Evolutionary conservation across 306 rosid genomes (phyloP), one percentile per base, ranked within the genome.

Genomic region (Quercus variabilis): DNA sequence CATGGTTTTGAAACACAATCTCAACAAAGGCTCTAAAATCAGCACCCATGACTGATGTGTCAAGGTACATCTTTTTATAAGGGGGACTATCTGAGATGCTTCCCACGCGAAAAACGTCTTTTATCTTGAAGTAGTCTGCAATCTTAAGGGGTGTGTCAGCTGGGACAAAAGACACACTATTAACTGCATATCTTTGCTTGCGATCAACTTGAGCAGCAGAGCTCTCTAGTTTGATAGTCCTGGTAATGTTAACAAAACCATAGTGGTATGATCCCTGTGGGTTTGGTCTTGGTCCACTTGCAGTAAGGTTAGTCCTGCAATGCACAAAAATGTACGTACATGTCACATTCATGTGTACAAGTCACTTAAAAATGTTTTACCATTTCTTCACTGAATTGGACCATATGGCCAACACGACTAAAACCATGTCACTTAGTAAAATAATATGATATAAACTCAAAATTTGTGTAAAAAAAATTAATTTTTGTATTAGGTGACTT

Each of bases 241-340:
- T 92, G 64, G 91, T 87, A 1, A 91, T 73, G 84, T 90, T 91
- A 52, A 92, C 83, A 1, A 81, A 74, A 73, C 99, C 99, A 70
- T 95, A 95, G 79, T 95, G 99, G 81, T 95, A 95, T 0, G 99
- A 95, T 5, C 99, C 99, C 59, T 95, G 98, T 17, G 99, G 99
- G 64, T 95, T 95, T 20, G 99, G 99, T 74, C 98, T 91, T 28
- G 98, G 99, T 72, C 99, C 99, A 85, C 98, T 95, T 0, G 99
- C 99, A 9, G 94, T 92, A 20, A 95, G 78, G 73, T 95, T 95
- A 1, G 97, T 95, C 93, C 99, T 95, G 78, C n/a, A 55, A 74
- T 49, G 55, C 72, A 19, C 52, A 35, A 38, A 35, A 35, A 33
- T 11, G 10, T 59, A 58, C 12, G 3, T 8, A 41, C 46, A 49